Percentiles rank a stretch among this genome's conserved stretches.
These are phyloP conservation scores for Hansenula lynferdii DNA, from an alignment of 1,139 yeast species.

Conservation along the genomic window DNA sequence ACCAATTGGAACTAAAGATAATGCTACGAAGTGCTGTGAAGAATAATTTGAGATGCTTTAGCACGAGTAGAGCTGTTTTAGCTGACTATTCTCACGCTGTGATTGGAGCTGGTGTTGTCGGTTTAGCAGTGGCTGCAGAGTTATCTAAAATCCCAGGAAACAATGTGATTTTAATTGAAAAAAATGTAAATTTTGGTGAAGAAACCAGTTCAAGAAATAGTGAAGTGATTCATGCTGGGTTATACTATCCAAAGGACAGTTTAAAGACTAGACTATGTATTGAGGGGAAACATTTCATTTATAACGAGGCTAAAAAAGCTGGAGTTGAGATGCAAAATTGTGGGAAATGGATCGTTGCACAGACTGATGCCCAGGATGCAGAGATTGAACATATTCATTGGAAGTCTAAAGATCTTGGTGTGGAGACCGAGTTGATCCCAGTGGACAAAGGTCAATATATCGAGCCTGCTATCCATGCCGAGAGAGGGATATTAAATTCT, in stretches of 20 bases:
- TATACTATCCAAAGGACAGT: constrained; percentile 69
- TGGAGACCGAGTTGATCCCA: constrained; percentile 57
- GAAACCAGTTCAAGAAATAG: constrained; percentile 88
- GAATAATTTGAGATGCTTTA: too few relatives aligned
- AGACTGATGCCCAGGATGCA: constrained; percentile 56
- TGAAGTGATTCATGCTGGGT: constrained; percentile 90
- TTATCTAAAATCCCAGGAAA: constrained; percentile 44
- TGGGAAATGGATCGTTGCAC: constrained; percentile 92
- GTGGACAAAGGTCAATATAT: constrained; percentile 35
- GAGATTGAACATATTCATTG: constrained; percentile 48
- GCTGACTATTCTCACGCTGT: constrained; percentile 74
- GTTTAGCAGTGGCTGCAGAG: constrained; percentile 75
- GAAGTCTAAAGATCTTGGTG: constrained; percentile 47
- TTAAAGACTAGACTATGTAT: constrained; percentile 69
- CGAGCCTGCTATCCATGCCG: constrained; percentile 68
- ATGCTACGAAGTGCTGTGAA: too few relatives aligned
- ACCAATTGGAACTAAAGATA: too few relatives aligned
- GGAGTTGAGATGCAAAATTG: constrained; percentile 57
- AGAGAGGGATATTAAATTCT: constrained; percentile 58
- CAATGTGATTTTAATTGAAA: constrained; percentile 62
- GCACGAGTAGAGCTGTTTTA: constrained; percentile 1
- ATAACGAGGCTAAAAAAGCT: constrained; percentile 42
- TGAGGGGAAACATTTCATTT: constrained; percentile 66
- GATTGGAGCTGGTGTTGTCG: constrained; percentile 87
- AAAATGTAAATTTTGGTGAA: constrained; percentile 58